phyloP scores from a whole-genome alignment of 176 grass and related monocot genomes.

The Oryza meridionalis region DNA sequence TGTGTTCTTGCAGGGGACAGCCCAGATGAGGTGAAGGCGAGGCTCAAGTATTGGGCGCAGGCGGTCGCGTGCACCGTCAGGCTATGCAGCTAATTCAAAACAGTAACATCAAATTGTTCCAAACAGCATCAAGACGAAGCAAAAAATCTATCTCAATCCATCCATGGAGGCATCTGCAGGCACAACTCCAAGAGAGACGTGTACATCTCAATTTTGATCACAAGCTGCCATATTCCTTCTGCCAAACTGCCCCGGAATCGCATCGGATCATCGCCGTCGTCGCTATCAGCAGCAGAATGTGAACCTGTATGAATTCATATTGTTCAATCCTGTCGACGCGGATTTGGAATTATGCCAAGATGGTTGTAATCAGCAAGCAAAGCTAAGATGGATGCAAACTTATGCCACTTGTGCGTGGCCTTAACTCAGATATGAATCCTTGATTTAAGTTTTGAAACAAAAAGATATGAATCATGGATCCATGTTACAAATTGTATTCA shows the following conservation, averaged over 20 bases:
- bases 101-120: too few relatives aligned
- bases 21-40: slow-evolving; percentile 51
- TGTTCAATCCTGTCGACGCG: background rate
- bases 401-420: background rate
- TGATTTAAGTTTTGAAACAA: background rate
- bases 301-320: slow-evolving; percentile 2
- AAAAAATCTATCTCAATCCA: slow-evolving; percentile 12
- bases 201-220: background rate
- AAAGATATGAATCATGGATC: slow-evolving; percentile 2
- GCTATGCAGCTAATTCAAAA: slow-evolving; percentile 34
- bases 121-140: slow-evolving; percentile 10
- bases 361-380: background rate
- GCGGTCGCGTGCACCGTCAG: slow-evolving; percentile 54
- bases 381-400: background rate
- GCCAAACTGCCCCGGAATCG: background rate
- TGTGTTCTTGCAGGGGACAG: slow-evolving; percentile 36
- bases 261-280: background rate
- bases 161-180: background rate
- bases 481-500: background rate
- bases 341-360: background rate
- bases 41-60: slow-evolving; percentile 60
- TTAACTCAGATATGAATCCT: background rate
- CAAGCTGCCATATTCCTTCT: background rate
- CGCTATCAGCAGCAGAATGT: background rate
- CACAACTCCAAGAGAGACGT: background rate